Evolutionary conservation across 495 filamentous ascomycete genomes (phyloP).

Genomic region (Niebla homalea): DNA sequence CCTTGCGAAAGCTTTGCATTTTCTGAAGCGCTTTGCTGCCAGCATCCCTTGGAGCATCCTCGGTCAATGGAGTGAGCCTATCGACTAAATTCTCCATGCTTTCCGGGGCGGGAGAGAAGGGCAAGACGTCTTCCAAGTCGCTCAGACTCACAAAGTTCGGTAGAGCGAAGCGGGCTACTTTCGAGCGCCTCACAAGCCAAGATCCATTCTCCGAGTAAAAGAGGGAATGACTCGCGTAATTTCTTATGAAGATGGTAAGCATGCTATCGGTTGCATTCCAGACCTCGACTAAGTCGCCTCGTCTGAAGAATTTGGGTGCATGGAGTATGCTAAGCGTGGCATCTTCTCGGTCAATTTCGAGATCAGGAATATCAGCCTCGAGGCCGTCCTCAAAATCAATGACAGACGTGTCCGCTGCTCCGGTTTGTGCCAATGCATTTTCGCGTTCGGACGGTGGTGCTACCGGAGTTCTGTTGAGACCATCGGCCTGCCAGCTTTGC

Average conservation of each 20-base stretch:
- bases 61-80: slow-evolving; percentile 32
- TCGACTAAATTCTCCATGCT: slow-evolving; percentile 29
- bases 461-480: too few relatives aligned
- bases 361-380: slow-evolving; percentile 22
- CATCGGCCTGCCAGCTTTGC: slow-evolving; percentile 18
- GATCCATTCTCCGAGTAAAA: slow-evolving; percentile 61
- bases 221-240: slow-evolving; percentile 47
- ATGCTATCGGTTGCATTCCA: slow-evolving; percentile 30
- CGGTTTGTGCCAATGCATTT: slow-evolving; percentile 4
- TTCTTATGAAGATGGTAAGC: slow-evolving; percentile 58
- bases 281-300: slow-evolving; percentile 65
- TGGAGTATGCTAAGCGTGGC: slow-evolving; percentile 25
- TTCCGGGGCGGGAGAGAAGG: slow-evolving; percentile 43
- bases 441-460: not conserved
- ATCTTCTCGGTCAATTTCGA: slow-evolving; percentile 24
- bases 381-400: slow-evolving; percentile 21
- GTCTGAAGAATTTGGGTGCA: slow-evolving; percentile 33
- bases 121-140: slow-evolving; percentile 44
- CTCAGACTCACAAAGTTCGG: slow-evolving; percentile 46
- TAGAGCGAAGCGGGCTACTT: slow-evolving; percentile 45
- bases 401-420: slow-evolving; percentile 6
- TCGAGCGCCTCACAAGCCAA: slow-evolving; percentile 46
- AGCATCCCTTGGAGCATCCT: slow-evolving; percentile 38
- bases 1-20: slow-evolving; percentile 37
- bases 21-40: slow-evolving; percentile 35